These are phyloP conservation scores for Sechiopsis laciniata DNA, from an alignment of 306 rosid species.

Conservation along the genomic window DNA sequence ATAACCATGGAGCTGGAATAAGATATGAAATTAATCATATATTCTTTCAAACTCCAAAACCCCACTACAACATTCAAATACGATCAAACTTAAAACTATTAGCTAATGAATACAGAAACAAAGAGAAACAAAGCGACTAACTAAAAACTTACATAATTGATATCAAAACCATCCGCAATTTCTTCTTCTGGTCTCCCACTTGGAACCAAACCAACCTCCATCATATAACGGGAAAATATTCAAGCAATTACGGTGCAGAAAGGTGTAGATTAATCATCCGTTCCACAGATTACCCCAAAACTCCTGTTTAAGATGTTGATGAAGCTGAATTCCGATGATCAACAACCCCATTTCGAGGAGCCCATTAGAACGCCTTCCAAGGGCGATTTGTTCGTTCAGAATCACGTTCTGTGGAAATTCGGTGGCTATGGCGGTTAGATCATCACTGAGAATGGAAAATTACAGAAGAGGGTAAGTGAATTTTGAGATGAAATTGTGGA, in stretches of 20 bases:
- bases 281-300: neutral
- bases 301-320: conserved; percentile 2
- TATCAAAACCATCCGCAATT: conserved; percentile 37
- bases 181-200: conserved; percentile 46
- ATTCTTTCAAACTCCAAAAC: neutral
- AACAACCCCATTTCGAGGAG: neutral
- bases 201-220: conserved; percentile 54
- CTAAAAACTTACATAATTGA: conserved; percentile 39
- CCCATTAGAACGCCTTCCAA: neutral
- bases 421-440: conserved; percentile 3
- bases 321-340: neutral
- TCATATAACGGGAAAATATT: conserved; percentile 19
- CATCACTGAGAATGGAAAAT: conserved; percentile 9
- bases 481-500: conserved; percentile 1
- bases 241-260: conserved; percentile 3
- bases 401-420: neutral
- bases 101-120: conserved; percentile 2
- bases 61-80: neutral
- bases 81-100: neutral
- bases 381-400: neutral
- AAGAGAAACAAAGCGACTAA: conserved; percentile 6
- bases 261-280: neutral
- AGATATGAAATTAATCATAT: neutral
- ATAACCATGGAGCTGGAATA: neutral
- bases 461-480: conserved; percentile 1